Percentiles rank a stretch among this genome's conserved stretches.
These are phyloP conservation scores for Fusarium goolgardi DNA, from an alignment of 2,329 filamentous ascomycete species.

Conservation along the genomic window DNA sequence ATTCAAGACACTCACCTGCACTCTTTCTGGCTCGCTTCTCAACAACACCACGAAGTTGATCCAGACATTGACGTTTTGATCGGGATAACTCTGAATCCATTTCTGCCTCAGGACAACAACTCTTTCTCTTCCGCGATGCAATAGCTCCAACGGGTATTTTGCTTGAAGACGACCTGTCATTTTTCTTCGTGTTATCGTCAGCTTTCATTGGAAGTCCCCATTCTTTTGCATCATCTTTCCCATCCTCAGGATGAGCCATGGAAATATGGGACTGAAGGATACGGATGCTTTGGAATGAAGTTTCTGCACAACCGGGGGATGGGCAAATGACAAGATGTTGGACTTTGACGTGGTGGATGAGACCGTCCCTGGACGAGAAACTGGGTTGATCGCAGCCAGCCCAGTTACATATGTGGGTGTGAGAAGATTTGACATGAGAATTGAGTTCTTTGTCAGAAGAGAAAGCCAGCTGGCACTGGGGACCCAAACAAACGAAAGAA, in stretches of 20 bases:
- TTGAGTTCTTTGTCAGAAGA: constrained; percentile 41
- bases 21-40: constrained; percentile 52
- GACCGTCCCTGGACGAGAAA: constrained; percentile 54
- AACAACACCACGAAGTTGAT: constrained; percentile 51
- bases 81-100: constrained; percentile 3
- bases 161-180: neutral
- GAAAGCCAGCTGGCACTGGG: constrained; percentile 45
- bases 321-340: constrained; percentile 59
- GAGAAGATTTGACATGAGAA: constrained; percentile 43
- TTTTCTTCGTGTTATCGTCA: neutral
- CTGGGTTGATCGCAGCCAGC: constrained; percentile 51
- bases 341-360: constrained; percentile 58
- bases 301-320: constrained; percentile 53
- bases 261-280: constrained; percentile 54
- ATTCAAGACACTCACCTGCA: constrained; percentile 38
- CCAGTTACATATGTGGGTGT: constrained; percentile 56
- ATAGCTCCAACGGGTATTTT: constrained; percentile 17
- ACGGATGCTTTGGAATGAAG: constrained; percentile 51
- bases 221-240: constrained; percentile 38
- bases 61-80: constrained; percentile 53
- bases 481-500: constrained; percentile 46
- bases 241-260: constrained; percentile 50
- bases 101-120: constrained; percentile 3
- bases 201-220: constrained; percentile 42
- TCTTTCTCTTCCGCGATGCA: constrained; percentile 26